Base-by-base conservation (phyloP, 768 basidiomycete genomes). In the Rhodotorula kratochvilovae region DNA sequence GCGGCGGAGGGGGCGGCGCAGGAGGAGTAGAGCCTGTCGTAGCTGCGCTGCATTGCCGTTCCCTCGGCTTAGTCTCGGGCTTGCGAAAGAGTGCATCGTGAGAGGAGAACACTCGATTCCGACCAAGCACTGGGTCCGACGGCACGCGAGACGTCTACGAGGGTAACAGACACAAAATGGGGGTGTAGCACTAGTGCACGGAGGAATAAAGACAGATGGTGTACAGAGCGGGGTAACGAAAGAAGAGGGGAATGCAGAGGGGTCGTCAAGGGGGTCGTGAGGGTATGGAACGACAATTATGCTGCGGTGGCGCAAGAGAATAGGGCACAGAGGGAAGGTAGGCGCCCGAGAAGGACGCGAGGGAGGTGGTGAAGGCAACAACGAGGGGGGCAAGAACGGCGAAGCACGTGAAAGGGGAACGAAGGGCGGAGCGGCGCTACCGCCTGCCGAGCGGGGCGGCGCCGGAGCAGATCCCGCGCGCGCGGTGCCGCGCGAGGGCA, bases 391-490 rank as follows among this genome's bases (percentile, higher is more conserved):
- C 23, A 48, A 19, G 27, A 33, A 10, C 6, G 29, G 12, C 5
- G n/a, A 33, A 17, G n/a, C 3, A 35, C 15, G 12, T 29, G 36
- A 31, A 35, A 6, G 39, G 42, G 35, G 29, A 23, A 11, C 1
- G 42, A 25, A 46, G 19, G 15, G 43, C 25, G 66, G 16, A 45
- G 16, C 59, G 15, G 42, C n/a, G 42, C 13, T 11, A 55, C 4
- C 57, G 68, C 12, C 73, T 70, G 0, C 70, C 74, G 12, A 79
- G 80, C 3, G 80, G 79, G 55, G 80, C 57, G 31, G 76, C 76
- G 59, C 82, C 82, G 5, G 70, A 75, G 68, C 82, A 83, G 71
- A 83, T 83, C 1, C 81, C 81, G 57, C 83, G 76, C 61, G 82
- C 81, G 17, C 81, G 80, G 72, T 83, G 83, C 31, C 83, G 76